Evolutionary conservation across 31 red algal genomes (phyloP), one percentile per base, ranked within the genome.

Genomic region (Odonthalia washingtoniensis): DNA sequence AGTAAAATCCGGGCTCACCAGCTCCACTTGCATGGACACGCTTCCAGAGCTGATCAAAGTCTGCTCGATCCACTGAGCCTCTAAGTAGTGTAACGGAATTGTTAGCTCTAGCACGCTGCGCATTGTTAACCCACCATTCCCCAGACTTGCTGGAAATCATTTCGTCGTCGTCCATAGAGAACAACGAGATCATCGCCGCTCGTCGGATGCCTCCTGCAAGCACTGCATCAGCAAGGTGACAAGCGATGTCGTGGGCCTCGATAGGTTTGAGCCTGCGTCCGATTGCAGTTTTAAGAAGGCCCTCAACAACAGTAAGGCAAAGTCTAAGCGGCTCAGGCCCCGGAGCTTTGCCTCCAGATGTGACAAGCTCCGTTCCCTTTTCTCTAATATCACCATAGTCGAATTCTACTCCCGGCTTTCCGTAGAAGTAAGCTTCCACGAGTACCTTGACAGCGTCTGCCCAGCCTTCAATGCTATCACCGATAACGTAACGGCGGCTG

Each of bases 181-280:
- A 75, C 38, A 75, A 44, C 26, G 37, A 42, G 26, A 75, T 75
- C 38, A 75, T 30, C 30, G 72, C 72, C 27, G 37, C 40, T 38
- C 72, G 30, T 40, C 72, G 72, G 27, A 75, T 44, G 26, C 72
- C 72, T 75, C 72, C 72, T 75, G 40, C 72, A 30, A 75, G 27
- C 30, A 75, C 72, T 75, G 40, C 40, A 44, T 75, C 72, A 42
- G 72, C 72, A 38, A 75, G 26, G 26, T 40, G 27, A 44, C 72
- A 75, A 44, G 32, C 31, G 37, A 75, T 38, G 30, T 41, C 38
- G 72, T 75, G 72, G 26, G 27, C 34, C 38, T 75, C 72, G 38
- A 75, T 40, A 46, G 72, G 39, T 30, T 5, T 3, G 26, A 75
- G 72, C 72, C 16, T 75, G 27, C 38, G 26, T 46, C 72, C 72